Evolutionary conservation across 345 rosid genomes (phyloP), one percentile per base, ranked within the genome.

Genomic region (Aquilaria malaccensis): DNA sequence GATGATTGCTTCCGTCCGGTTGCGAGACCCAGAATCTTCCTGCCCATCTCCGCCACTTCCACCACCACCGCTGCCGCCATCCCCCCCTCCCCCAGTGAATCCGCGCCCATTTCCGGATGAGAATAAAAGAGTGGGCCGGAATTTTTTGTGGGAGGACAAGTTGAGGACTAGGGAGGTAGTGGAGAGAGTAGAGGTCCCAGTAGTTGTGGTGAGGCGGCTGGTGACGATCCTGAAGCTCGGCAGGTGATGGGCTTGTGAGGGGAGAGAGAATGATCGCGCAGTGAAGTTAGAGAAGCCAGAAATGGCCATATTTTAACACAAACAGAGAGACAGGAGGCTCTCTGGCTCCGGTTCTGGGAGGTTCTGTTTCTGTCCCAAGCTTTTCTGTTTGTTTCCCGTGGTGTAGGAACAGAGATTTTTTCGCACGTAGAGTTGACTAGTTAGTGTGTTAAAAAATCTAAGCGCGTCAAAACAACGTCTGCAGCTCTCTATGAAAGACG

Each of bases 1-100:
- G 13, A 81, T 72, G 33, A 76, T 56, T 31, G 85, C 79, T 50
- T 81, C 90, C 0, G 68, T 51, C 43, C 74, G 58, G 68, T 84
- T 77, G 54, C 75, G 81, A 50, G 67, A 70, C 47, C 58, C 63
- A 10, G 71, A 79, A 43, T 69, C 80, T 41, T 64, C 79, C 2
- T 53, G 76, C 13, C 33, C 67, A 10, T 60, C 76, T 1, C 52
- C 67, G 9, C 64, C 59, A 1, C 67, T 71, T 0, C 67, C 70
- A 3, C 73, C 77, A 0, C 76, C 79, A 0, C 75, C 72, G 0
- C 69, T 59, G 0, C 69, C 67, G 0, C 76, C 67, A 0, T 74
- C 60, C 0, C 68, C 77, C 0, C 68, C 56, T 2, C 72, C 64
- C 0, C 75, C 72, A 0, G 60, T 48, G 7, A 43, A 13, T 64